Percentiles rank a stretch among this genome's conserved stretches.
phyloP scores from a whole-genome alignment of 148 eudicot species.

The Silene uniflora region DNA sequence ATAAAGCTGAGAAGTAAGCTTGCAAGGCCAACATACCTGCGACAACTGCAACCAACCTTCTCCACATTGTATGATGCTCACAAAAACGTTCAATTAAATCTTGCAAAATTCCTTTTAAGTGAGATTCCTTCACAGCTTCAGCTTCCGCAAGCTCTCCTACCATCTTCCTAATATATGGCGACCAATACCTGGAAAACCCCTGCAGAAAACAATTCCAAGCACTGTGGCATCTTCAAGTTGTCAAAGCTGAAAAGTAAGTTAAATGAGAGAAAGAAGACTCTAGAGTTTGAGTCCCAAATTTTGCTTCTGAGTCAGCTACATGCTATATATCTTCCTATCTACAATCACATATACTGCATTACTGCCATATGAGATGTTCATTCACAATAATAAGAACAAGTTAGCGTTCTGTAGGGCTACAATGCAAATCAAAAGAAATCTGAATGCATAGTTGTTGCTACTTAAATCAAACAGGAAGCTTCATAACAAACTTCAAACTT shows the following conservation, averaged over 20 bases:
- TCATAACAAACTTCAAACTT: not conserved
- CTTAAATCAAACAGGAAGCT: conserved; percentile 7
- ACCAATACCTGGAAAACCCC: conserved; percentile 92
- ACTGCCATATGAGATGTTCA: not conserved
- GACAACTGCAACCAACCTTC: conserved; percentile 63
- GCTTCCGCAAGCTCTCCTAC: conserved; percentile 66
- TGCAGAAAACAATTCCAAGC: conserved; percentile 27
- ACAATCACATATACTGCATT: not conserved
- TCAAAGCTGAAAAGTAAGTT: not conserved
- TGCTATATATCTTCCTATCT: not conserved
- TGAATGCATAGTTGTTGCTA: not conserved
- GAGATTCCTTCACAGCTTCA: conserved; percentile 83
- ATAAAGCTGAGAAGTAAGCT: conserved; percentile 6
- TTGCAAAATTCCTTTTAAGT: conserved; percentile 75
- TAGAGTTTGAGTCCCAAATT: not conserved
- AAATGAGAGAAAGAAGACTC: not conserved
- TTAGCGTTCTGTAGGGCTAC: not conserved
- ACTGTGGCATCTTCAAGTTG: not conserved
- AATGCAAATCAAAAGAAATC: not conserved
- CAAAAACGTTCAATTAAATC: conserved; percentile 75
- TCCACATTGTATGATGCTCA: conserved; percentile 84
- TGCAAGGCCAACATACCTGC: conserved; percentile 54
- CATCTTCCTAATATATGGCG: conserved; percentile 63
- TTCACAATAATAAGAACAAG: not conserved
- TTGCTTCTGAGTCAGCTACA: not conserved